Conservation (phyloP, 805 yeast species). For the Metschnikowia corniflorae region DNA sequence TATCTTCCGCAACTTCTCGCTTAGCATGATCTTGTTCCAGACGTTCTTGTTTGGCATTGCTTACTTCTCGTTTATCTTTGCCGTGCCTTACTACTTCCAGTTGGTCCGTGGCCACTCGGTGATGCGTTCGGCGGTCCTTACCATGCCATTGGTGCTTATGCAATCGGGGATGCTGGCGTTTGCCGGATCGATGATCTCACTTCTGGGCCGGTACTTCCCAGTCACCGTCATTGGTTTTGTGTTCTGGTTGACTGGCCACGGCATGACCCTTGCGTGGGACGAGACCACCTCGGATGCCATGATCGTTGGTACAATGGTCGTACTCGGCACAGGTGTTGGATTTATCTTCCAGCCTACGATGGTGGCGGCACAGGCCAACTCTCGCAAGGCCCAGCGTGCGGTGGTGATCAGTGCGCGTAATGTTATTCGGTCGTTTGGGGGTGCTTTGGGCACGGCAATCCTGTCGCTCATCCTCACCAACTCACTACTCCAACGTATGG, state of each 20-base stretch:
- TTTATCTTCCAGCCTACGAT: conserved; percentile 53
- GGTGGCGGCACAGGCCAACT: conserved; percentile 54
- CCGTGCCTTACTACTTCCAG: conserved; percentile 48
- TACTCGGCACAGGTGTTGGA: conserved; percentile 42
- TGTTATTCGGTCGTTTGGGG: conserved; percentile 56
- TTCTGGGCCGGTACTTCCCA: conserved; percentile 40
- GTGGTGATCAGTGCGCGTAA: conserved; percentile 57
- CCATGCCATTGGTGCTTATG: conserved; percentile 37
- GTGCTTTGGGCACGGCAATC: conserved; percentile 57
- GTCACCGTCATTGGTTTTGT: conserved; percentile 41
- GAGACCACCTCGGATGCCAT: conserved; percentile 31
- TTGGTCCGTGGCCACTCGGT: conserved; percentile 40
- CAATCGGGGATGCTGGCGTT: conserved; percentile 41
- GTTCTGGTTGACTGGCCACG: conserved; percentile 40
- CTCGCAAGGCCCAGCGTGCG: conserved; percentile 50
- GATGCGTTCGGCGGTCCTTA: conserved; percentile 38
- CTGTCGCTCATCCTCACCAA: conserved; percentile 38
- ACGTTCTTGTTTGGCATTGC: conserved; percentile 48
- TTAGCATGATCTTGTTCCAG: conserved; percentile 29
- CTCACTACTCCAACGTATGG: conserved; percentile 25
- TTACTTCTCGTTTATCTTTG: conserved; percentile 46
- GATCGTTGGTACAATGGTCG: conserved; percentile 36
- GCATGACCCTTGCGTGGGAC: conserved; percentile 34
- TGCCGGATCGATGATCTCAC: conserved; percentile 46
- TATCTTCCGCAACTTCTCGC: conserved; percentile 34